Conservation (phyloP, 2,329 filamentous ascomycete species). For the Dendryphion nanum region DNA sequence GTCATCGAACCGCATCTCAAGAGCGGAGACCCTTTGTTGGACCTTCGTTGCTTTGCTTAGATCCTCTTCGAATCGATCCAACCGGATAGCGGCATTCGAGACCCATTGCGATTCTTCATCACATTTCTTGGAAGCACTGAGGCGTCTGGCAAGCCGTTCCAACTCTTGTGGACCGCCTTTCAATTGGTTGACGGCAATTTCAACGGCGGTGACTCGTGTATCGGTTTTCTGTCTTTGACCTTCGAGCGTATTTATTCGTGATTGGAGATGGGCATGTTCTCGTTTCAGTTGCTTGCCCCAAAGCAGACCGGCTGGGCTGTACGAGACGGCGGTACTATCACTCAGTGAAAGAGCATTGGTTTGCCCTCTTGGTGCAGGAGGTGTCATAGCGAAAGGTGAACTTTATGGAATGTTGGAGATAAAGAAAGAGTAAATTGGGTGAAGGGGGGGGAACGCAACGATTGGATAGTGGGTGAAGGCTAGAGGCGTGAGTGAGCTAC, state of each 20-base stretch:
- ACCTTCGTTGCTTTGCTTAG: slow-evolving; percentile 2
- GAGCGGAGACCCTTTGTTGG: slow-evolving; percentile 2
- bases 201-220: slow-evolving; percentile 17
- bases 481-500: no score
- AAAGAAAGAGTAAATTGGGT: no score
- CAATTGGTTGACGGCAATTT: slow-evolving; percentile 16
- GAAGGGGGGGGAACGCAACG: no score
- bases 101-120: neutral
- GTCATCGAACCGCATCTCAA: slow-evolving; percentile 2
- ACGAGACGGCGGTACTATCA: no score
- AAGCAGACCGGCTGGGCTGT: slow-evolving; percentile 31
- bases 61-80: slow-evolving; percentile 1
- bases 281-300: slow-evolving; percentile 43
- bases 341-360: no score
- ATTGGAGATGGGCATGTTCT: slow-evolving; percentile 35
- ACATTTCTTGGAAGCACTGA: slow-evolving; percentile 22
- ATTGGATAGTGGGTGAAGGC: no score
- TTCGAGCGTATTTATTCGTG: slow-evolving; percentile 38
- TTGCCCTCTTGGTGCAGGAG: no score
- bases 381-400: no score
- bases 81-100: neutral
- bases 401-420: no score
- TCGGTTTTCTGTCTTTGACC: slow-evolving; percentile 15
- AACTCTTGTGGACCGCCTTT: slow-evolving; percentile 13
- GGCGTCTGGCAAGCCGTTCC: slow-evolving; percentile 10